phyloP scores from a whole-genome alignment of 805 yeast genomes.

The Wickerhamiella bombiphila region DNA sequence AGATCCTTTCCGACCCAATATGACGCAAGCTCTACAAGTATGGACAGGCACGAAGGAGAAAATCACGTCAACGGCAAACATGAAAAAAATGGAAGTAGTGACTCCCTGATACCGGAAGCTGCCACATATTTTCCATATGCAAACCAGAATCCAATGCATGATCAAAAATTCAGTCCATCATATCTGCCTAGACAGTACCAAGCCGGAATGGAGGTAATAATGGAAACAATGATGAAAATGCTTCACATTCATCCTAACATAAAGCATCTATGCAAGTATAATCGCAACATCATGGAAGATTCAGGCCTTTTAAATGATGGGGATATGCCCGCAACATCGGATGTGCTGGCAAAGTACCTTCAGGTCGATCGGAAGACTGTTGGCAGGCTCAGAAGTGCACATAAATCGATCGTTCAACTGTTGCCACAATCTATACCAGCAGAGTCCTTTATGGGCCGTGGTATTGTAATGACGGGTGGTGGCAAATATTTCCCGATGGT shows the following conservation, averaged over 20 bases:
- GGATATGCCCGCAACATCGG: slow-evolving; percentile 11
- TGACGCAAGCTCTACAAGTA: too few relatives aligned
- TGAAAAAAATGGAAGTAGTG: too few relatives aligned
- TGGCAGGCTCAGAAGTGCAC: slow-evolving; percentile 6
- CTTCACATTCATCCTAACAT: slow-evolving; percentile 29
- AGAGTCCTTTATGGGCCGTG: slow-evolving; percentile 27
- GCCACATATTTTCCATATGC: too few relatives aligned
- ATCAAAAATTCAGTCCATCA: too few relatives aligned
- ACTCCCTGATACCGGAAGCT: too few relatives aligned
- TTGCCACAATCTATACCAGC: slow-evolving; percentile 8
- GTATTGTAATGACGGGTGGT: slow-evolving; percentile 64
- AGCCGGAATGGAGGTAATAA: not conserved
- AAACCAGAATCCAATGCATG: too few relatives aligned
- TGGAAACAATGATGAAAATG: not conserved
- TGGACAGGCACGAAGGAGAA: too few relatives aligned
- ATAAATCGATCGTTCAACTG: slow-evolving; percentile 5
- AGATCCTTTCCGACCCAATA: too few relatives aligned
- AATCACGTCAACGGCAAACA: too few relatives aligned
- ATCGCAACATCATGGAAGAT: slow-evolving; percentile 28
- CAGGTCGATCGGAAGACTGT: slow-evolving; percentile 11
- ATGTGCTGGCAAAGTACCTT: slow-evolving; percentile 10
- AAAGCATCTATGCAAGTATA: slow-evolving; percentile 30
- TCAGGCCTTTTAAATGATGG: slow-evolving; percentile 16
- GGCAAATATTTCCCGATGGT: slow-evolving; percentile 64
- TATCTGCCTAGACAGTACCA: not conserved